Evolutionary conservation across 192 early-diverging fungal genomes (phyloP), one percentile per base, ranked within the genome.

Genomic region (Spizellomyces sp.): DNA sequence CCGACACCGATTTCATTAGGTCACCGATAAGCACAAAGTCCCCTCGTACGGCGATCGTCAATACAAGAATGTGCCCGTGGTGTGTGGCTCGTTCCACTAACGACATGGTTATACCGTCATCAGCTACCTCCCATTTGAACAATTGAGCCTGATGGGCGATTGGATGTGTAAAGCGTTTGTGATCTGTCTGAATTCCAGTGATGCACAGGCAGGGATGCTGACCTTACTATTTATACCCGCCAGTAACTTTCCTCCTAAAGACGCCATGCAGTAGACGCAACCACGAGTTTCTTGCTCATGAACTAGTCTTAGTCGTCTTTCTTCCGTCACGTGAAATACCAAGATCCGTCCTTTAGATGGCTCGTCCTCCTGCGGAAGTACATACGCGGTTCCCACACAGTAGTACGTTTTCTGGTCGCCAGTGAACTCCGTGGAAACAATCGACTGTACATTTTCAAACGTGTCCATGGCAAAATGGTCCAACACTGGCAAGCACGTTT

Each of bases 1-100:
- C 52, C 6, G 88, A 81, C 7, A 90, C 87, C 0, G 93, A 95
- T 48, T 89, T 84, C 82, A 96, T 86, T 48, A 96, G 36, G 76
- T 98, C 96, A 17, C 90, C 95, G 10, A 94, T 91, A 0, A 90
- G 64, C 27, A 97, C 73, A 36, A 84, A 83, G 62, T 95, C 88
- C 21, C 89, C 92, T 9, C 69, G 71, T 5, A 81, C 79, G 4
- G 88, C 82, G 44, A 95, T 22, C 15, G 77, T 79, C 6, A 93
- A 58, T 5, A 84, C 76, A 6, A 89, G 45, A 6, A 89, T 86
- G 67, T 89, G 86, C 19, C 87, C 85, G 65, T 82, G 83, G 55
- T 83, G 67, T 6, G 66, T 52, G 45, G 52, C 8, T 43, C 8
- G 45, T 9, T 9, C 42, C 2, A 50, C 48, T 48, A 71, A 36